phyloP scores from a whole-genome alignment of 1,284 basidiomycete species.

The Fomitiporia mediterranea region DNA sequence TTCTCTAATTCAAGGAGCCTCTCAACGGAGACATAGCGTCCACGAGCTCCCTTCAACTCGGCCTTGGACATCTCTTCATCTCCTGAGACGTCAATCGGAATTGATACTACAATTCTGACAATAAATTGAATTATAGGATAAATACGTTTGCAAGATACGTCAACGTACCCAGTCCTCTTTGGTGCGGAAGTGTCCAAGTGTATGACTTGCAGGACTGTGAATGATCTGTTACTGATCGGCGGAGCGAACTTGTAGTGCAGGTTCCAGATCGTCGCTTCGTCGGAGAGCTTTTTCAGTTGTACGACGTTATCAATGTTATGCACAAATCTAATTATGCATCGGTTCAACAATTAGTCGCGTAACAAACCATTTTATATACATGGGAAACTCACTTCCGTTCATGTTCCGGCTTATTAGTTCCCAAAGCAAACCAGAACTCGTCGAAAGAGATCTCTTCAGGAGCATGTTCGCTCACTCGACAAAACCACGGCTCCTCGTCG shows the following conservation, averaged over 20 bases:
- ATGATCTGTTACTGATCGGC: conserved; percentile 66
- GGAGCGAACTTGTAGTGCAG: conserved; percentile 67
- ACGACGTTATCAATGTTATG: conserved; percentile 58
- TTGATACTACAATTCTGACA: conserved; percentile 58
- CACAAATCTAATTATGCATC: conserved; percentile 48
- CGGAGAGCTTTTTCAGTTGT: conserved; percentile 57
- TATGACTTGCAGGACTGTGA: conserved; percentile 65
- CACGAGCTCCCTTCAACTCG: conserved; percentile 64
- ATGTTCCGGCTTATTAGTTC: conserved; percentile 58
- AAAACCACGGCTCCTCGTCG: conserved; percentile 61
- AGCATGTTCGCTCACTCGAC: conserved; percentile 61
- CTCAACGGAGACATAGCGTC: conserved; percentile 68
- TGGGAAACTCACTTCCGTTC: conserved; percentile 56
- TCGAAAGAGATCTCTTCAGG: conserved; percentile 62
- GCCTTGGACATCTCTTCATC: conserved; percentile 54
- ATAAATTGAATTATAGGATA: conserved; percentile 1
- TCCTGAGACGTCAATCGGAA: conserved; percentile 58
- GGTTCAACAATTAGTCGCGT: not conserved
- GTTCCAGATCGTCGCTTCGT: conserved; percentile 64
- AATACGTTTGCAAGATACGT: not conserved
- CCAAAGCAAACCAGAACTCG: conserved; percentile 64
- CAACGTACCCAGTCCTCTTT: conserved; percentile 47
- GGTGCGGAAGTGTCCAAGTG: conserved; percentile 45
- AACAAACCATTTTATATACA: not conserved
- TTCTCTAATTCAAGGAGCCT: conserved; percentile 56